These are phyloP conservation scores for Lumnitzera littorea DNA, from an alignment of 345 rosid species.

Conservation along the genomic window DNA sequence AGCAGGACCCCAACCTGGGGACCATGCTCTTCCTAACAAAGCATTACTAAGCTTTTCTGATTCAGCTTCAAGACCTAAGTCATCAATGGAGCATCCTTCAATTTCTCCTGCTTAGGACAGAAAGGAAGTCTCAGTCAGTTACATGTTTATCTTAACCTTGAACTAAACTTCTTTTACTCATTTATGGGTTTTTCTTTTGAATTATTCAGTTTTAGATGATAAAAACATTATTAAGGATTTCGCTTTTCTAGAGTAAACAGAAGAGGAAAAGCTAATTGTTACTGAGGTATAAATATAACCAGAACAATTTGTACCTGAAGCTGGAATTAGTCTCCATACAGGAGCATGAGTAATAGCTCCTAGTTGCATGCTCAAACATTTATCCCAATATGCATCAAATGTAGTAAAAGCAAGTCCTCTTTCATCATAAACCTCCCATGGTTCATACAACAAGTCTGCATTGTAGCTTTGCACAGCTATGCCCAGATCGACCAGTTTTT, in stretches of 20 bases:
- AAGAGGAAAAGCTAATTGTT: background rate
- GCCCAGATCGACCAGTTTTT: conserved; percentile 57
- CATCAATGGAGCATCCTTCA: conserved; percentile 55
- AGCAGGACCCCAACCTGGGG: conserved; percentile 93
- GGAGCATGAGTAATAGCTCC: conserved; percentile 63
- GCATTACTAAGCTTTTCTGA: conserved; percentile 82
- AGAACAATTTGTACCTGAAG: conserved; percentile 37
- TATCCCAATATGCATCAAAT: conserved; percentile 66
- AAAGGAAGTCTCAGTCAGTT: no score
- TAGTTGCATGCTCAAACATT: conserved; percentile 54
- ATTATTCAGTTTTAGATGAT: no score
- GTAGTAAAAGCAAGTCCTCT: conserved; percentile 61
- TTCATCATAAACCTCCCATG: conserved; percentile 80
- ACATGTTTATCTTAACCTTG: no score
- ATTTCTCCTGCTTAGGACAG: conserved; percentile 30
- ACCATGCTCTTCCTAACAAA: conserved; percentile 82
- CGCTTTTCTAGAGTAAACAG: background rate
- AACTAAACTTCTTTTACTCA: no score
- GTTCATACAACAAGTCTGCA: conserved; percentile 85
- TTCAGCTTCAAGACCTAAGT: conserved; percentile 73
- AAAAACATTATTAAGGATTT: no score
- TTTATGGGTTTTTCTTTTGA: no score
- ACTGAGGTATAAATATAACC: background rate
- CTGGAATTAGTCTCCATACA: conserved; percentile 59
- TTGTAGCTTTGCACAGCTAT: conserved; percentile 84